Percentiles rank a stretch among this genome's conserved stretches.
Conservation (phyloP, 306 rosid genomes). For the Glycine latifolia region DNA sequence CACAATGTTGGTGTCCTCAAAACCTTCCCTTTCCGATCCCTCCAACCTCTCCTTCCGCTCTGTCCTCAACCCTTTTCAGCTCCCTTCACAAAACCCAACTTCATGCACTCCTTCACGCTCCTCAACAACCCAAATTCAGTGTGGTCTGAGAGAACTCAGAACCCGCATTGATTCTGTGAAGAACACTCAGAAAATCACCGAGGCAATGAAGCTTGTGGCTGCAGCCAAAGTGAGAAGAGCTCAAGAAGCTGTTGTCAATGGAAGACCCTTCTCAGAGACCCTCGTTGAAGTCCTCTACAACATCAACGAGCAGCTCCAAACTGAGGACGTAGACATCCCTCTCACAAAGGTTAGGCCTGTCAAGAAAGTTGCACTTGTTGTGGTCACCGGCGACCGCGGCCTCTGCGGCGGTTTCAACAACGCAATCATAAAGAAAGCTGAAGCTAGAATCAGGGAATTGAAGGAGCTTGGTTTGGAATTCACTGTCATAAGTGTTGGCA, state of each 20-base stretch:
- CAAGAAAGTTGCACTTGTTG: conserved; percentile 81
- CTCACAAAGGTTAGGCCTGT: conserved; percentile 82
- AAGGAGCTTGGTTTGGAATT: conserved; percentile 68
- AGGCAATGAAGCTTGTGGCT: conserved; percentile 97
- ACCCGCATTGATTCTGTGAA: conserved; percentile 76
- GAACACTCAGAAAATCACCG: conserved; percentile 91
- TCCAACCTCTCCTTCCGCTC: conserved; percentile 72
- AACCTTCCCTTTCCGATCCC: conserved; percentile 72
- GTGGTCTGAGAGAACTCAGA: conserved; percentile 80
- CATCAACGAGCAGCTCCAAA: conserved; percentile 91
- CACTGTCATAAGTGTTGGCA: conserved; percentile 80
- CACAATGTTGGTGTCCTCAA: conserved; percentile 58
- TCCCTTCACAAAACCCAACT: conserved; percentile 57
- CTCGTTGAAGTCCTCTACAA: conserved; percentile 90
- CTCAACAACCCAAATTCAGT: conserved; percentile 57
- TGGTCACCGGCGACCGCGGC: conserved; percentile 87
- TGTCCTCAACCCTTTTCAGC: conserved; percentile 68
- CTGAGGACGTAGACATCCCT: conserved; percentile 75
- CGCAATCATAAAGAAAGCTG: conserved; percentile 72
- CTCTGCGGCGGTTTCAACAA: conserved; percentile 87
- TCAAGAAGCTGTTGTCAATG: conserved; percentile 92
- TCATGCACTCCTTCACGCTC: conserved; percentile 48
- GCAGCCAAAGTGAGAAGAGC: conserved; percentile 96
- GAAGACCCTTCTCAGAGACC: conserved; percentile 87
- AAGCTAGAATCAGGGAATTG: conserved; percentile 67